A percentile compares a stretch with the other conserved stretches of the same genome.
Evolutionary conservation across 495 filamentous ascomycete genomes (phyloP).

Genomic region (Rhypophila decipiens): DNA sequence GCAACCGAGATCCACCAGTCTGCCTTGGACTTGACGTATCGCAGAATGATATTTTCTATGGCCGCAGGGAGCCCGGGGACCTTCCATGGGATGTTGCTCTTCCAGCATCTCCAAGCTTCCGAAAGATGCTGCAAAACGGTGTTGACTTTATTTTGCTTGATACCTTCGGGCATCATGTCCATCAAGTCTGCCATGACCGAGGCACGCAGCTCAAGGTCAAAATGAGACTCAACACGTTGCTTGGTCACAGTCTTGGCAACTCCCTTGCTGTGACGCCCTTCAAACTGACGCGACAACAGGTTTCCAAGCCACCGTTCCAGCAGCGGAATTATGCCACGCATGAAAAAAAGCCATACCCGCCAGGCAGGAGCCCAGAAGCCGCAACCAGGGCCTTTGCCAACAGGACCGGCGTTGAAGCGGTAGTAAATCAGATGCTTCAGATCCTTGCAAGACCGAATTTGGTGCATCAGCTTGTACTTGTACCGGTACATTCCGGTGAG

Average conservation of each 20-base stretch:
- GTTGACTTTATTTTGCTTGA: slow-evolving; percentile 99
- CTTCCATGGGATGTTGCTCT: slow-evolving; percentile 99
- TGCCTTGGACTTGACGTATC: slow-evolving; percentile 97
- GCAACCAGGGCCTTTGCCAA: slow-evolving; percentile 96
- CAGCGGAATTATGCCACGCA: slow-evolving; percentile 95
- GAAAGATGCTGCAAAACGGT: slow-evolving; percentile 95
- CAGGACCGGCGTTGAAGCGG: slow-evolving; percentile 95
- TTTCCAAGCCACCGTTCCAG: slow-evolving; percentile 98
- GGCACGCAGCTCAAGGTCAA: slow-evolving; percentile 93
- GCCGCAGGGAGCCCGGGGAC: slow-evolving; percentile 92
- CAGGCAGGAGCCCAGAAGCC: slow-evolving; percentile 99
- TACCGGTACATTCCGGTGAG: slow-evolving; percentile 99
- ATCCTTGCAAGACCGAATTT: slow-evolving; percentile 98
- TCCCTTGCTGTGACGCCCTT: slow-evolving; percentile 97
- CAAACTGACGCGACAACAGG: slow-evolving; percentile 92
- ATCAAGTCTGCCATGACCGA: slow-evolving; percentile 98
- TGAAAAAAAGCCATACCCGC: slow-evolving; percentile 99
- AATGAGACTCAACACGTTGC: slow-evolving; percentile 97
- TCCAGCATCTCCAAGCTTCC: slow-evolving; percentile 99
- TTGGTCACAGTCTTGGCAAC: slow-evolving; percentile 99
- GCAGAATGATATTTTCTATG: slow-evolving; percentile 96
- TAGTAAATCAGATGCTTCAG: slow-evolving; percentile 99
- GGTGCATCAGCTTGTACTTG: slow-evolving; percentile 99
- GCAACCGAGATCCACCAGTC: slow-evolving; percentile 99
- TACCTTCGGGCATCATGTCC: slow-evolving; percentile 99